Evolutionary conservation across 2,329 filamentous ascomycete species (phyloP).

Genomic region (Rhytidhysteron rufulum): DNA sequence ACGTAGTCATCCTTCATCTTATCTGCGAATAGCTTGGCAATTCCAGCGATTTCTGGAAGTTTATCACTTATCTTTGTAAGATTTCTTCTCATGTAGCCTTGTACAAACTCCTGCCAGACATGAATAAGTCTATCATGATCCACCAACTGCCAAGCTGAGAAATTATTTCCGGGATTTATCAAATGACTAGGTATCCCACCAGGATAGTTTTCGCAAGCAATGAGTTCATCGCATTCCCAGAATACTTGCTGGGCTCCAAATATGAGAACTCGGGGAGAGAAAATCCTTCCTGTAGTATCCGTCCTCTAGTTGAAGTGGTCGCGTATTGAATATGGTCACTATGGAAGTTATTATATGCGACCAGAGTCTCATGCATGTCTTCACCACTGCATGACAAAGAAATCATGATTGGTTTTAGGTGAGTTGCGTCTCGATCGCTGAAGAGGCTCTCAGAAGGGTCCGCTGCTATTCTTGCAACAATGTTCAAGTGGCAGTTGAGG

Average conservation of each 20-base stretch:
- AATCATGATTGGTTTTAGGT: too few species aligned
- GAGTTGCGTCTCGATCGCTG: too few species aligned
- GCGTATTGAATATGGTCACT: too few species aligned
- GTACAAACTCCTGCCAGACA: neutral
- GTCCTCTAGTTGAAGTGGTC: neutral
- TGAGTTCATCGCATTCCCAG: slow-evolving; percentile 1
- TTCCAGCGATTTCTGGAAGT: neutral
- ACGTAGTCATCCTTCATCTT: neutral
- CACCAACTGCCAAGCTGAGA: neutral
- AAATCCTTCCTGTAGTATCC: slow-evolving; percentile 1
- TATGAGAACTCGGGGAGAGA: slow-evolving; percentile 1
- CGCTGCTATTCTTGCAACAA: neutral
- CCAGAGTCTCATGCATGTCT: too few species aligned
- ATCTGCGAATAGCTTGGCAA: neutral
- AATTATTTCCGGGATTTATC: neutral
- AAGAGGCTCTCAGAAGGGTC: neutral
- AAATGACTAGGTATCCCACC: neutral
- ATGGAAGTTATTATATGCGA: too few species aligned
- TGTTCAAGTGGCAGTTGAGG: neutral
- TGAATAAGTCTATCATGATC: neutral
- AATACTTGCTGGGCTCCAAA: neutral
- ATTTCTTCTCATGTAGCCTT: neutral
- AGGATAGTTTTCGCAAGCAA: neutral
- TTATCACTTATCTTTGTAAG: neutral
- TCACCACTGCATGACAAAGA: too few species aligned